Conservation (phyloP, 352 stramenopile species). For the Pythium myriotylum region DNA sequence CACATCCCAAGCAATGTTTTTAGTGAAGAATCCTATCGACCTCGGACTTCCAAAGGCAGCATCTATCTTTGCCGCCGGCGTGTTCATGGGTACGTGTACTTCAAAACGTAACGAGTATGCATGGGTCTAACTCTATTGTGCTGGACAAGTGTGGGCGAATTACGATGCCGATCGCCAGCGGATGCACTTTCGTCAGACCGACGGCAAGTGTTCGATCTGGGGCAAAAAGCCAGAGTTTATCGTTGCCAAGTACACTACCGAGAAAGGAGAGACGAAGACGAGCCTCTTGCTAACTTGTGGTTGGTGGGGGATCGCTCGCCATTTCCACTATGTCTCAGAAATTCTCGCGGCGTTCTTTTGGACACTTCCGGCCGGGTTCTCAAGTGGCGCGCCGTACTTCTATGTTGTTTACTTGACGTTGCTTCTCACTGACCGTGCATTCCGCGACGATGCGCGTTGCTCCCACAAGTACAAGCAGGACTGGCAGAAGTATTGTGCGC, state of each 20-base stretch:
- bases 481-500: conserved; percentile 93
- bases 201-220: conserved; percentile 92
- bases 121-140: conserved; percentile 6
- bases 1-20: conserved; percentile 93
- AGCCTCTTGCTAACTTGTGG: conserved; percentile 92
- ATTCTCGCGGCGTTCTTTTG: conserved; percentile 84
- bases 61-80: conserved; percentile 68
- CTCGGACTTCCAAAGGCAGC: conserved; percentile 46
- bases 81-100: conserved; percentile 68
- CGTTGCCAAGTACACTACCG: conserved; percentile 91
- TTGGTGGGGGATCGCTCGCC: conserved; percentile 94
- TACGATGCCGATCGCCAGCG: conserved; percentile 95
- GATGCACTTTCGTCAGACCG: conserved; percentile 87
- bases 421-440: conserved; percentile 94
- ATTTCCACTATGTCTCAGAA: conserved; percentile 96
- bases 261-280: conserved; percentile 85
- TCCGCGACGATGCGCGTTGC: conserved; percentile 95
- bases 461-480: conserved; percentile 95
- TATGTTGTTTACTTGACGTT: conserved; percentile 92
- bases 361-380: conserved; percentile 65
- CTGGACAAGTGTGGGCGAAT: conserved; percentile 90
- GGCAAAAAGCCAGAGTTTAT: conserved; percentile 92
- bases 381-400: conserved; percentile 81
- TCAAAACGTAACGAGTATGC: background rate
- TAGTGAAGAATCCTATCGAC: conserved; percentile 89